Base-by-base conservation (phyloP, 73 alveolate genomes). In the Paramecium primaurelia region DNA sequence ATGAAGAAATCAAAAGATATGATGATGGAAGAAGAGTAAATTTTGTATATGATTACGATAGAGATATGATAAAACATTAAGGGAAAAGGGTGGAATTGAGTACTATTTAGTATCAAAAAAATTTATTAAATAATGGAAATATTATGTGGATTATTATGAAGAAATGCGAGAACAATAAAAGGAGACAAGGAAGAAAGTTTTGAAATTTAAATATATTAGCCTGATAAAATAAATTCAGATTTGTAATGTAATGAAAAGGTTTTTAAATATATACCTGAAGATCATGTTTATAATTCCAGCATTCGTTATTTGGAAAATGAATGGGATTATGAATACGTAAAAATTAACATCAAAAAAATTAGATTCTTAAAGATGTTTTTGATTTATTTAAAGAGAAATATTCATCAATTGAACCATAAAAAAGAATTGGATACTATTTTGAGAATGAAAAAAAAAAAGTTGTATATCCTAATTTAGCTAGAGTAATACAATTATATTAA, bases 241-340 rank as follows among this genome's bases (percentile, higher is more conserved):
- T 73, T 73, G 22, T 2, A 7, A 12, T 73, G 32, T 9, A 38
- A 73, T 73, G 87, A 73, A 40, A 73, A 73, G 47, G 14, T 73
- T 11, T 73, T 73, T 40, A 73, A 73, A 73, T 73, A 73, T 18
- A 16, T 37, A 37, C 87, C 87, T 37, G 87, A 73, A 73, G 64
- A 73, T 22, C 87, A 73, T 73, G 87, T 37, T 34, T 73, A 73
- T 73, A 73, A 73, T 73, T 73, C 58, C 18, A 73, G 60, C 59
- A 36, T 73, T 20, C 58, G 59, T 37, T 37, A 36, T 37, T 37
- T 73, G 47, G 59, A 40, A 73, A 37, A 73, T 73, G 58, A 37
- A 73, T 73, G 87, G 87, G 87, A 73, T 73, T 73, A 73, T 73
- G 87, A 73, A 73, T 73, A 30, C 37, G 87, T 73, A 54, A 54